phyloP scores from a whole-genome alignment of 163 green algal species.

The Chlorella variabilis region DNA sequence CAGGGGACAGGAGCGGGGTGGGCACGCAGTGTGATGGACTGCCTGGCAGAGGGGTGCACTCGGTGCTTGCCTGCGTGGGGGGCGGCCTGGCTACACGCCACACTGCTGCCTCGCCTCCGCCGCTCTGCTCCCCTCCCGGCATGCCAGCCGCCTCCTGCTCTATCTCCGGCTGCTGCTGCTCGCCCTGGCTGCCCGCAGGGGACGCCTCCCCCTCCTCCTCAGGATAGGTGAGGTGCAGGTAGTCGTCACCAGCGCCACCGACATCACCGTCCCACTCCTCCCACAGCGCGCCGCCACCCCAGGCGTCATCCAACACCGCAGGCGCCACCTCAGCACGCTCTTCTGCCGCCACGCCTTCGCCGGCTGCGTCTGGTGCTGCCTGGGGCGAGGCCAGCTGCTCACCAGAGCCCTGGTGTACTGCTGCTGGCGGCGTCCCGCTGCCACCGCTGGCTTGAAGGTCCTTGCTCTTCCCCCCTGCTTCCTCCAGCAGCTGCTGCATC shows the following conservation, averaged over 20 bases:
- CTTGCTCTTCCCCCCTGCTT: too few relatives aligned
- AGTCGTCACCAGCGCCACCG: neutral
- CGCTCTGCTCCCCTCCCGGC: constrained; percentile 1
- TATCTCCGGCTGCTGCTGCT: neutral
- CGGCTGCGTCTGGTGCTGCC: too few relatives aligned
- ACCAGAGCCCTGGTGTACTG: too few relatives aligned
- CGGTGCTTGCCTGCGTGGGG: constrained; percentile 35
- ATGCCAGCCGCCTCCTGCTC: neutral
- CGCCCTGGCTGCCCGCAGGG: neutral
- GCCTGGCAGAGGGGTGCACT: neutral
- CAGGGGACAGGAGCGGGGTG: too few relatives aligned
- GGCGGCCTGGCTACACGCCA: constrained; percentile 11
- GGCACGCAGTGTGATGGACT: too few relatives aligned
- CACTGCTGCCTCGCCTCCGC: neutral
- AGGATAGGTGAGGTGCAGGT: constrained; percentile 1
- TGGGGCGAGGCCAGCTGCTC: too few relatives aligned
- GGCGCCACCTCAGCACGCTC: neutral
- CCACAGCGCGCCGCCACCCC: neutral
- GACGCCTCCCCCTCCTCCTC: neutral
- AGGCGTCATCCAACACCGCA: constrained; percentile 16
- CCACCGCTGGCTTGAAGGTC: neutral
- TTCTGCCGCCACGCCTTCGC: neutral
- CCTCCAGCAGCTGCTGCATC: neutral
- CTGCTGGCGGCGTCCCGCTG: neutral
- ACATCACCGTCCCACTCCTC: neutral